Percentiles rank a stretch among this genome's conserved stretches.
These are phyloP conservation scores for Osmanthus fragrans DNA, from an alignment of 257 asterid genomes.

Conservation along the genomic window DNA sequence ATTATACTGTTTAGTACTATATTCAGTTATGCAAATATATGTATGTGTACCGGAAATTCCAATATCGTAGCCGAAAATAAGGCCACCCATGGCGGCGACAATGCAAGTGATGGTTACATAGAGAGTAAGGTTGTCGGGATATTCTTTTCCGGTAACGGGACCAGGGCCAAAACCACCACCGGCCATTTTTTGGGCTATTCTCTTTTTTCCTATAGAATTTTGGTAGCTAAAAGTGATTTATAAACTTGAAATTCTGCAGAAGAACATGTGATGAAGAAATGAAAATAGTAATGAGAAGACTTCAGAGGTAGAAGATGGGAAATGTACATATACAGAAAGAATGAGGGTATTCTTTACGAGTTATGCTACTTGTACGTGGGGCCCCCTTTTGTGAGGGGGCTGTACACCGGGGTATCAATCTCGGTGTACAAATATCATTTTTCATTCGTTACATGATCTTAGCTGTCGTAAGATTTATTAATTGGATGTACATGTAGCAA, in stretches of 20 bases:
- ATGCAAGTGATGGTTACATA: conserved; percentile 68
- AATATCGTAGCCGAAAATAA: conserved; percentile 83
- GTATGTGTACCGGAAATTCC: conserved; percentile 69
- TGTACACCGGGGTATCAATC: too few species aligned
- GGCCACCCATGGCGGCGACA: conserved; percentile 96
- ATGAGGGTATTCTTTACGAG: too few species aligned
- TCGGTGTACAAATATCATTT: too few species aligned
- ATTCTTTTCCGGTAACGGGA: conserved; percentile 49
- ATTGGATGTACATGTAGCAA: too few species aligned
- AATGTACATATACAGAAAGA: not conserved
- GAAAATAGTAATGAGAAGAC: not conserved
- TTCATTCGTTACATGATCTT: not conserved
- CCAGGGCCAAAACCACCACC: conserved; percentile 70
- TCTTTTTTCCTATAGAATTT: too few species aligned
- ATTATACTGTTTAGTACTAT: too few species aligned
- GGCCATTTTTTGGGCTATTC: conserved; percentile 49
- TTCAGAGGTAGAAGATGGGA: not conserved
- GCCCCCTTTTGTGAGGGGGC: too few species aligned
- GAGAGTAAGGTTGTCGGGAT: conserved; percentile 72
- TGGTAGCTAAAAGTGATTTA: not conserved
- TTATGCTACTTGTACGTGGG: too few species aligned
- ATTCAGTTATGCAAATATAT: not conserved
- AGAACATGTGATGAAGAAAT: not conserved
- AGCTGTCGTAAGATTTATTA: not conserved
- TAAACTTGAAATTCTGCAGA: not conserved